These are phyloP conservation scores for Cercospora janseana DNA, from an alignment of 2,329 filamentous ascomycete species.

Conservation along the genomic window DNA sequence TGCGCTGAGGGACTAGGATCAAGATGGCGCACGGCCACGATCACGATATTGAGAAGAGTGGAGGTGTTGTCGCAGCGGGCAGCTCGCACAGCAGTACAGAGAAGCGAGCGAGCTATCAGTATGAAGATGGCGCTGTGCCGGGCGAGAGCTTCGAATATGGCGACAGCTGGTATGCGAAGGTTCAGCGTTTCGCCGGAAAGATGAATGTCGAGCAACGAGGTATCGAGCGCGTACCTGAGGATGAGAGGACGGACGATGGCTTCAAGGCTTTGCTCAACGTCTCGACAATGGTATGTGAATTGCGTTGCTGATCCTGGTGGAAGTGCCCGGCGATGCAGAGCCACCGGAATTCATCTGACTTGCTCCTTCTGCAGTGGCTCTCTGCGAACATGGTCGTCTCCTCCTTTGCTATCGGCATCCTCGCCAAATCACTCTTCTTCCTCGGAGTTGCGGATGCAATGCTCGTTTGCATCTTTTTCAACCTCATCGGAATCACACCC, in stretches of 20 bases:
- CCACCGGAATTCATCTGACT: too few relatives aligned
- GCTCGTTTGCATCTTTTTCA: conserved; percentile 71
- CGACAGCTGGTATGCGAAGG: conserved; percentile 54
- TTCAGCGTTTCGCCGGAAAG: conserved; percentile 63
- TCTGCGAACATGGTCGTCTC: conserved; percentile 76
- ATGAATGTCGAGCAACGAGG: conserved; percentile 71
- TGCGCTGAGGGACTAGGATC: conserved; percentile 1
- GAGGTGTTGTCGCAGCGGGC: conserved; percentile 15
- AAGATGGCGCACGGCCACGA: conserved; percentile 17
- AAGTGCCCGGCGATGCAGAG: too few relatives aligned
- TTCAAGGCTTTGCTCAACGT: conserved; percentile 58
- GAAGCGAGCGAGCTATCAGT: conserved; percentile 16
- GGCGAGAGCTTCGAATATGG: conserved; percentile 61
- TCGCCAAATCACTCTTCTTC: conserved; percentile 65
- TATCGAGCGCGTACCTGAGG: conserved; percentile 70
- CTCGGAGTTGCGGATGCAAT: conserved; percentile 73
- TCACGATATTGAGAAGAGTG: conserved; percentile 26
- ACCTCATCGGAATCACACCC: conserved; percentile 67
- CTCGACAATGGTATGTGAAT: conserved; percentile 61
- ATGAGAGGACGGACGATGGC: conserved; percentile 65
- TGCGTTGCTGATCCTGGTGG: too few relatives aligned
- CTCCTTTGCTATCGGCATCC: conserved; percentile 71
- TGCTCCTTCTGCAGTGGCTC: conserved; percentile 59
- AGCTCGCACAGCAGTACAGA: conserved; percentile 14
- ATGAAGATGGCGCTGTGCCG: conserved; percentile 52